Conservation (phyloP, 768 basidiomycete species). For the Psilocybe cubensis region DNA sequence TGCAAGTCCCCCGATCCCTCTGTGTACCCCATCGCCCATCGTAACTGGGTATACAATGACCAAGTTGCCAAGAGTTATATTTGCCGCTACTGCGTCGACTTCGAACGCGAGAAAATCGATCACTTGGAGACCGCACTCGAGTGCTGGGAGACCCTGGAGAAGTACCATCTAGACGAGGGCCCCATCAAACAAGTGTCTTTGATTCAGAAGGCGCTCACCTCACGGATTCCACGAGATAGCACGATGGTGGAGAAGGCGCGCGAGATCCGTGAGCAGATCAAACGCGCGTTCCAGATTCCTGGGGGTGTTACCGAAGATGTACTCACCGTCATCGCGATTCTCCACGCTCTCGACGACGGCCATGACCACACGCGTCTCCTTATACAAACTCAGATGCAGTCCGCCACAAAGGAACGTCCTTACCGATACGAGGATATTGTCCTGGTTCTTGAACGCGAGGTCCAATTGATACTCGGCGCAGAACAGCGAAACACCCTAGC, state of each 20-base stretch:
- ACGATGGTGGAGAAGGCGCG: not conserved
- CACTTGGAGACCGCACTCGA: conserved; percentile 1
- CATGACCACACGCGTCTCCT: conserved; percentile 6
- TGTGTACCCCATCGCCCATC: not conserved
- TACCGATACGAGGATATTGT: conserved; percentile 7
- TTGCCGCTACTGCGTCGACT: not conserved
- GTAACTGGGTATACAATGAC: conserved; percentile 20
- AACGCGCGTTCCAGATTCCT: not conserved
- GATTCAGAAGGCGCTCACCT: conserved; percentile 14
- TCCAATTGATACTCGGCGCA: not conserved
- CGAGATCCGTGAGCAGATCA: conserved; percentile 3
- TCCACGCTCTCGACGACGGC: conserved; percentile 1
- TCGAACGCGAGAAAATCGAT: conserved; percentile 3
- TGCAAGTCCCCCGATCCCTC: not conserved
- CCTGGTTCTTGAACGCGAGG: conserved; percentile 2
- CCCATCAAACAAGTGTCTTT: conserved; percentile 21
- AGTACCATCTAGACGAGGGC: conserved; percentile 15
- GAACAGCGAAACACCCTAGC: not conserved
- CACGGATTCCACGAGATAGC: not conserved
- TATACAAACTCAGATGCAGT: conserved; percentile 12
- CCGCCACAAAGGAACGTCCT: conserved; percentile 1
- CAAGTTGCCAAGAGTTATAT: conserved; percentile 3
- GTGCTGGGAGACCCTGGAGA: conserved; percentile 8
- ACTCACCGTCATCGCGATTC: not conserved
- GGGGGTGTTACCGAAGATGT: conserved; percentile 6